These are phyloP conservation scores for Dryas octopetala DNA, from an alignment of 306 rosid genomes.

Conservation along the genomic window DNA sequence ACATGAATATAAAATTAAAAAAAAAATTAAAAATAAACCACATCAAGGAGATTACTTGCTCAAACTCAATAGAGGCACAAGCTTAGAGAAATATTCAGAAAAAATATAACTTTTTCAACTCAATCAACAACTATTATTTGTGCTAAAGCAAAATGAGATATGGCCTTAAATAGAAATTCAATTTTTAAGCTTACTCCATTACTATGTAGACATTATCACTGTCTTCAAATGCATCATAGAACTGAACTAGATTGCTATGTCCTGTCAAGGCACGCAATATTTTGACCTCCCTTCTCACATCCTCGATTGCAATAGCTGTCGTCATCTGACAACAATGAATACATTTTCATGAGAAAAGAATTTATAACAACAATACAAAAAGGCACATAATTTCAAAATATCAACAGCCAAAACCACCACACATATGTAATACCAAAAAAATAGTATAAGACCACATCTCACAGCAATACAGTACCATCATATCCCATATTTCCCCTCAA, in stretches of 20 bases:
- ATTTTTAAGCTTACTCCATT: slow-evolving; percentile 83
- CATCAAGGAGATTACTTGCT: background rate
- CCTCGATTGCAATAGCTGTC: slow-evolving; percentile 95
- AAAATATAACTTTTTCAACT: background rate
- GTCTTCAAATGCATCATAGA: slow-evolving; percentile 96
- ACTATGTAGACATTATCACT: slow-evolving; percentile 95
- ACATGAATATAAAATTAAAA: background rate
- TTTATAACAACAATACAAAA: background rate
- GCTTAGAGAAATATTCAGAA: background rate
- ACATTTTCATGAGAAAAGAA: slow-evolving; percentile 13
- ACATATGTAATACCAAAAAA: background rate
- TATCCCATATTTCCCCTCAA: background rate
- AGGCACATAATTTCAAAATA: background rate
- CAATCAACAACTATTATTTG: background rate
- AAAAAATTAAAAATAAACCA: background rate
- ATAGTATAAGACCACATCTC: background rate
- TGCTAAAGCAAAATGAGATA: slow-evolving; percentile 5
- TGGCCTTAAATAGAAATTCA: slow-evolving; percentile 20
- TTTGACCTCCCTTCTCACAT: slow-evolving; percentile 97
- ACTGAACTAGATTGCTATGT: slow-evolving; percentile 76
- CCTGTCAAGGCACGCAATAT: slow-evolving; percentile 92
- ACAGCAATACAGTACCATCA: background rate
- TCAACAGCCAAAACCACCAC: background rate
- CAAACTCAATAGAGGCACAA: background rate
- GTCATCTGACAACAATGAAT: slow-evolving; percentile 69